Evolutionary conservation across 2,329 filamentous ascomycete genomes (phyloP), one percentile per base, ranked within the genome.

Genomic region (Fusarium buharicum): DNA sequence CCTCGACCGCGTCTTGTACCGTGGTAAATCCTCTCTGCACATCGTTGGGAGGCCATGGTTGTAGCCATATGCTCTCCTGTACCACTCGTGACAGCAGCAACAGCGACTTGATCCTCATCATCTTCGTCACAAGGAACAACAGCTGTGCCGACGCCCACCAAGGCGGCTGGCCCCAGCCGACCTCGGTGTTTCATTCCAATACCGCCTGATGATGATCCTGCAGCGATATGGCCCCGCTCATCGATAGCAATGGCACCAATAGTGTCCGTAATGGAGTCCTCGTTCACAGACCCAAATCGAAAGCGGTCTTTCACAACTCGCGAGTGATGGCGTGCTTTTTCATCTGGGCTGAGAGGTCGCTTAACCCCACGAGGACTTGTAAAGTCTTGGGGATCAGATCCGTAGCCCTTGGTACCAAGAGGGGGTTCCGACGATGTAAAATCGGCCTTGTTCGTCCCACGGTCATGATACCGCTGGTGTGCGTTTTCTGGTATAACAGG

Each of bases 51-150:
- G 11, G 95, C 94, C 84, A 96, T 90, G 0, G 93, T 96, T 0
- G 94, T 97, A 31, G 93, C 91, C 90, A 99, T 99, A 74, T 99
- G 95, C 77, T 99, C 95, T 43, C 95, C 95, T 3, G 95, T 99
- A 24, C 95, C 95, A 73, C 92, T 97, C 34, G 93, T 96, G 18
- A 97, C 92, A 22, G 89, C 88, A 27, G 92, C 94, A 24, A 97
- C 92, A 40, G 84, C 86, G 8, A 87, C 83, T 40, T 82, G 80
- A 3, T 91, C 86, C 7, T 85, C 79, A 71, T 97, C 93, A 27
- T 86, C 82, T 2, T 85, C 80, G 60, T 93, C 87, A 22, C 82
- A 81, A 2, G 94, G 94, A n/a, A 97, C 85, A 24, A 99, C 90
- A 31, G 92, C 90, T 17, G 93, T 94, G 52, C 95, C 95, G 49